phyloP scores from a whole-genome alignment of 2,329 filamentous ascomycete species.

The Cercospora beticola region DNA sequence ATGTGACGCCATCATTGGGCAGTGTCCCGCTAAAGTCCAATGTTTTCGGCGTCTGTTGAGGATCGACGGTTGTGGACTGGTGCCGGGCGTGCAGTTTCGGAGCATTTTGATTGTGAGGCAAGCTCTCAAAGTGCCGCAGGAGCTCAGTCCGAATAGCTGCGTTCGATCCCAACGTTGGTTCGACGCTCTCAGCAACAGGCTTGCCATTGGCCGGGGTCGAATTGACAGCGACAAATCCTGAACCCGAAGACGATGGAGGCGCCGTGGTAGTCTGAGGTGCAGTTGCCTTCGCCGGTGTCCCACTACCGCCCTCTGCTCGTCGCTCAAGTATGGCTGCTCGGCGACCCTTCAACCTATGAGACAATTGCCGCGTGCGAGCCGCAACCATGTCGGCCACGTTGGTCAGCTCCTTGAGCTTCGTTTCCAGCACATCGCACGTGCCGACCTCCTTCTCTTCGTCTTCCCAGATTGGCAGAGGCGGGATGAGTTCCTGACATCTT shows the following conservation, averaged over 20 bases:
- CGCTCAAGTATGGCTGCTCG: slow-evolving; percentile 70
- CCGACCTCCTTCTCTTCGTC: slow-evolving; percentile 84
- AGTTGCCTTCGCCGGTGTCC: slow-evolving; percentile 38
- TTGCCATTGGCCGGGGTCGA: slow-evolving; percentile 32
- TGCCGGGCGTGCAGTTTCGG: slow-evolving; percentile 29
- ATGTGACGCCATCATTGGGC: slow-evolving; percentile 22
- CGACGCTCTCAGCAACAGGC: slow-evolving; percentile 35
- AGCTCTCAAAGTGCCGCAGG: slow-evolving; percentile 62
- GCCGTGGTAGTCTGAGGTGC: slow-evolving; percentile 35
- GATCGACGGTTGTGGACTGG: slow-evolving; percentile 20
- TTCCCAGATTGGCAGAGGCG: slow-evolving; percentile 76
- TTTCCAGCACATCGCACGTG: slow-evolving; percentile 79
- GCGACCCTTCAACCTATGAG: slow-evolving; percentile 74
- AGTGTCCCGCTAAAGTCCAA: slow-evolving; percentile 6
- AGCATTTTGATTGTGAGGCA: slow-evolving; percentile 51
- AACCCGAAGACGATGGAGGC: slow-evolving; percentile 27
- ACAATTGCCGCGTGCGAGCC: slow-evolving; percentile 72
- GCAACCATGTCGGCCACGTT: slow-evolving; percentile 74
- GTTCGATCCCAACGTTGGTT: slow-evolving; percentile 43
- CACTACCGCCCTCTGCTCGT: slow-evolving; percentile 47
- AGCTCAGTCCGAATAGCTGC: slow-evolving; percentile 59
- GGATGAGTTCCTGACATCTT: slow-evolving; percentile 77
- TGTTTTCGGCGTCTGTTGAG: slow-evolving; percentile 4
- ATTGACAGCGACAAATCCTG: slow-evolving; percentile 61
- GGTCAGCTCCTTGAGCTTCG: slow-evolving; percentile 72